Evolutionary conservation across 768 basidiomycete species (phyloP).

Genomic region (Suillus bovinus): DNA sequence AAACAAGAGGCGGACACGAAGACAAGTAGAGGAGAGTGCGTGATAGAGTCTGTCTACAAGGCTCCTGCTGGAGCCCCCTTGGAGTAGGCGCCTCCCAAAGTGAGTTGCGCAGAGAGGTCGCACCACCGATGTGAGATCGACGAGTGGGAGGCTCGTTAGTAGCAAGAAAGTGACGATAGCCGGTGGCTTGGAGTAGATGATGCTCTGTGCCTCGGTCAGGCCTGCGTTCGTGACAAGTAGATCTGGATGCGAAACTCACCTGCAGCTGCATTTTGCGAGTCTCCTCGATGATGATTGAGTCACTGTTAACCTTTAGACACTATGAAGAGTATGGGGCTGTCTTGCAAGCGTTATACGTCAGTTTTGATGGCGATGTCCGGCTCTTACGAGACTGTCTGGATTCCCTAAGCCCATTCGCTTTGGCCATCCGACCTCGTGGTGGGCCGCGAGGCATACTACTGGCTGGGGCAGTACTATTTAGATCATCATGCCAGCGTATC

Average conservation of each 20-base stretch:
- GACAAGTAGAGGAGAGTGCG: conserved; percentile 18
- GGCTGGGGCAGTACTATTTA: background rate
- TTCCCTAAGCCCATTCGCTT: conserved; percentile 3
- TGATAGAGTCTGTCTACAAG: conserved; percentile 7
- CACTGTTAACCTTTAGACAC: background rate
- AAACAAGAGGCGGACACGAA: conserved; percentile 17
- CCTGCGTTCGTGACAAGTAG: background rate
- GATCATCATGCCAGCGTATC: too few species aligned
- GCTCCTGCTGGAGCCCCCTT: conserved; percentile 1
- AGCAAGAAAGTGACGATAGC: conserved; percentile 14
- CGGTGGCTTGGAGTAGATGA: background rate
- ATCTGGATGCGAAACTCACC: background rate
- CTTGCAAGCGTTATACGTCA: conserved; percentile 1
- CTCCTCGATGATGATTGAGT: background rate
- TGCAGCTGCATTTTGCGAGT: background rate
- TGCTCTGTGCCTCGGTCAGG: background rate
- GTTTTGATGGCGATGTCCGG: background rate
- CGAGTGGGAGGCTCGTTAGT: conserved; percentile 14
- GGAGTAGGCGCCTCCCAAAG: conserved; percentile 6
- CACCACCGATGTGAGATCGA: conserved; percentile 9
- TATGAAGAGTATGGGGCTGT: background rate
- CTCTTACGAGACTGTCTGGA: background rate
- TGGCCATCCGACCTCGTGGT: conserved; percentile 2
- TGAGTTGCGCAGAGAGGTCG: conserved; percentile 12
- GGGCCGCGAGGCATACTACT: conserved; percentile 1